Evolutionary conservation across 768 basidiomycete genomes (phyloP).

Genomic region (Rhizopogon rudus): DNA sequence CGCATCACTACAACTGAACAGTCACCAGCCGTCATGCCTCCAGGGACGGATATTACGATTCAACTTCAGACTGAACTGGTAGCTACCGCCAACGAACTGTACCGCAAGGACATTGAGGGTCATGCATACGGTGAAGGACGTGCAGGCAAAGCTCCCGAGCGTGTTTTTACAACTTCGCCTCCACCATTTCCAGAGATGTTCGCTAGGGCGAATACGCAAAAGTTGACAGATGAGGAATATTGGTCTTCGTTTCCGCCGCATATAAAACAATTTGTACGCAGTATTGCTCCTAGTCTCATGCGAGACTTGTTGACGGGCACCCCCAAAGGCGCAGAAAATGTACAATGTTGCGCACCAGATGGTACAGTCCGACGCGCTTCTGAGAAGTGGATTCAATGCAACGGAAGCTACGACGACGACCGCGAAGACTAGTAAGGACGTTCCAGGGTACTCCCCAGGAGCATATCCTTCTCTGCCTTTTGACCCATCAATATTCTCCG

Average conservation of each 20-base stretch:
- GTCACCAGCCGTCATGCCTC: conserved; percentile 26
- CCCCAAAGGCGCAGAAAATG: conserved; percentile 53
- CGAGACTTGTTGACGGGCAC: conserved; percentile 26
- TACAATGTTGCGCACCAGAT: conserved; percentile 67
- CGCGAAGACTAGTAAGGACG: conserved; percentile 13
- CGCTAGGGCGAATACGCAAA: conserved; percentile 16
- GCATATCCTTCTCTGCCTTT: conserved; percentile 40
- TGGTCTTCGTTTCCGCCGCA: conserved; percentile 67
- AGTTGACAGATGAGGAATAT: conserved; percentile 53
- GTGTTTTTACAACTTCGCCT: conserved; percentile 11
- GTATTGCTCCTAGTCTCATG: conserved; percentile 20
- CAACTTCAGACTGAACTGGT: conserved; percentile 55
- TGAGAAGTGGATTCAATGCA: conserved; percentile 30
- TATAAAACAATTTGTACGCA: conserved; percentile 62
- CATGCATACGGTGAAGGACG: conserved; percentile 18
- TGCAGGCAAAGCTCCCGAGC: conserved; percentile 19
- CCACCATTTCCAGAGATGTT: conserved; percentile 10
- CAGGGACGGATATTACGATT: conserved; percentile 27
- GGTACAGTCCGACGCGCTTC: conserved; percentile 38
- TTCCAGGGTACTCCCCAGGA: conserved; percentile 36
- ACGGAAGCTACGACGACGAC: conserved; percentile 23
- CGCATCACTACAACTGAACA: conserved; percentile 42
- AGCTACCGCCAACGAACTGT: conserved; percentile 57
- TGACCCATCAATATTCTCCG: conserved; percentile 49
- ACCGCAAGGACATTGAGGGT: conserved; percentile 36